Base-by-base conservation (phyloP, 345 rosid species). In the Pseudoturritis turrita region DNA sequence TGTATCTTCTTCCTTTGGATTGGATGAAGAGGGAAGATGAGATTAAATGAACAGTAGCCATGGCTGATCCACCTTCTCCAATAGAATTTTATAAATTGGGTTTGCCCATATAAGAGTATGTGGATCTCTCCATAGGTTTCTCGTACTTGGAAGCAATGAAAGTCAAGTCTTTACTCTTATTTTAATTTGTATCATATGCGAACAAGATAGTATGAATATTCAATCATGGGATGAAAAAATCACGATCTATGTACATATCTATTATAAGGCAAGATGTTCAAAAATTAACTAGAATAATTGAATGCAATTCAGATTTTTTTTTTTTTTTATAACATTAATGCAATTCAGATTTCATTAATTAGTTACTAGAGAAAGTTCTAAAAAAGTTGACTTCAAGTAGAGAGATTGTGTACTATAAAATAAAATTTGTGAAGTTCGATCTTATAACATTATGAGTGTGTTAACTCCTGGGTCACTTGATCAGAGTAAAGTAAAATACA, bases 1-100 rank as follows among this genome's bases (percentile, higher is more conserved):
- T 78, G 55, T 81, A 76, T 83, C 83, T 75, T 65, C 67, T 33
- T 65, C 26, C 60, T 65, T 0, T 73, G n/a, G 25, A 37, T 46
- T 65, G 72, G 1, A 10, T 49, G 52, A 65, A 56, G 59, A 65
- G 53, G 33, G 52, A 36, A 3, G 43, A 17, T 46, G 60, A 47
- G 51, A 26, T 47, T 43, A 73, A 35, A 65, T 65, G 43, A 73
- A 56, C 8, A 15, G 35, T 19, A 37, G 44, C 59, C 77, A 73
- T 56, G 41, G 41, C 10, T 15, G 52, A 44, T 36, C 47, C 62
- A 51, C 61, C 8, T 70, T 71, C 52, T 29, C 39, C 14, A n/a
- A 19, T 50, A 61, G 3, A 47, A 17, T 47, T 23, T 47, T 37
- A 28, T 23, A 54, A n/a, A 43, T 23, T 35, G 57, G 9, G 47